Evolutionary conservation across 2,329 filamentous ascomycete species (phyloP), one percentile per base, ranked within the genome.

Genomic region (Tolypocladium tundrense): DNA sequence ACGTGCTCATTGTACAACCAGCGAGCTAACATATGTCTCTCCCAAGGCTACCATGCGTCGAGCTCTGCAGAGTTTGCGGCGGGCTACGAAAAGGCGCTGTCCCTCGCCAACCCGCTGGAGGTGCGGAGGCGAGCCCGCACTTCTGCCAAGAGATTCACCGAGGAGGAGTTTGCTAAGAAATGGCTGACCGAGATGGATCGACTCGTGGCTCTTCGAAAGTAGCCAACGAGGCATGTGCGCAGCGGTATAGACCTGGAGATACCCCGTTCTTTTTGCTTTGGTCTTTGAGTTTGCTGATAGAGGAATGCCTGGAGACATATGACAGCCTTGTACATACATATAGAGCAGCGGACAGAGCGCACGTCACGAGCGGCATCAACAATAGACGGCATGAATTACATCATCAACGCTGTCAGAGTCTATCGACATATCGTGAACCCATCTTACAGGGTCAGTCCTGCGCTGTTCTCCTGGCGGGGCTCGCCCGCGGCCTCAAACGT

Each of bases 121-220:
- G 90, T 96, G 78, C 82, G 94, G 27, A 72, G 80, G 39, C 79
- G 93, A 58, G 93, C 94, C 0, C 81, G 91, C 42, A 77, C 82
- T 65, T 96, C 90, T 7, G 89, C 92, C 1, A 82, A 84, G 72
- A 79, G 94, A 53, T 99, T 99, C 69, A 92, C 90, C 0, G 93
- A 97, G 67, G 86, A 88, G 65, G 88, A 88, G 59, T 99, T 99
- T 75, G 86, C 82, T 1, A 80, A 80, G 65, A 87, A 85, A 63
- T 99, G 94, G 93, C 73, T 90, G 50, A 72, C 72, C 37, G 84
- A 95, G 71, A 83, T 95, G 77, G 85, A 88, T 67, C 83, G 79
- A 65, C 76, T 97, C 60, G 83, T 97, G 27, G 72, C 69, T 7
- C 67, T 79, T 64, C 69, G 63, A 45, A 66, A 60, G 60, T 69